Evolutionary conservation across 495 filamentous ascomycete genomes (phyloP).

Genomic region (Podospora pseudoanserina): DNA sequence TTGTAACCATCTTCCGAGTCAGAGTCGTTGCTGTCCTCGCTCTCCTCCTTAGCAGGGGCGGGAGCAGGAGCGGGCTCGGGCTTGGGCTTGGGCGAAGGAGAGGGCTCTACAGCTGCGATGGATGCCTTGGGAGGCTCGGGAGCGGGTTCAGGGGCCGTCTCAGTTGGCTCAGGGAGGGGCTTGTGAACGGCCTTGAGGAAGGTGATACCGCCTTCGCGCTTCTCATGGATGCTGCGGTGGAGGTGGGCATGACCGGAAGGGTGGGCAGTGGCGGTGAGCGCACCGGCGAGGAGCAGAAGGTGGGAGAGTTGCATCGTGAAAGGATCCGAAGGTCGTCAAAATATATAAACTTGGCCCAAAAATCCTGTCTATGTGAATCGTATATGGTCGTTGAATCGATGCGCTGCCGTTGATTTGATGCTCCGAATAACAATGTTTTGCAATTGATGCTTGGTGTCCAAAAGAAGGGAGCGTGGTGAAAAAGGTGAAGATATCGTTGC

Average conservation of each 20-base stretch:
- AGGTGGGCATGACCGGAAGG: constrained; percentile 35
- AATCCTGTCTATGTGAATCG: constrained; percentile 12
- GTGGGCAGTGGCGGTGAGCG: constrained; percentile 27
- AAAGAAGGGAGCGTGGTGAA: not conserved
- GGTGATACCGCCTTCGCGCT: constrained; percentile 15
- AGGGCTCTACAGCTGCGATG: not conserved
- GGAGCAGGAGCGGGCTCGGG: not conserved
- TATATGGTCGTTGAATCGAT: constrained; percentile 6
- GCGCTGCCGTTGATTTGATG: not conserved
- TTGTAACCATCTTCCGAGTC: constrained; percentile 9
- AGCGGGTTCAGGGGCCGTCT: constrained; percentile 6
- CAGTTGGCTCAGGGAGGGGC: constrained; percentile 14
- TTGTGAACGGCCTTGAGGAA: constrained; percentile 29
- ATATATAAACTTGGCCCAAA: not conserved
- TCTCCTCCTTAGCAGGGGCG: not conserved
- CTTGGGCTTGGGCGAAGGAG: constrained; percentile 2
- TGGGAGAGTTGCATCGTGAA: constrained; percentile 32
- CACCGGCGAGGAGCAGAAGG: constrained; percentile 31
- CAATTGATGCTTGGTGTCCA: constrained; percentile 20
- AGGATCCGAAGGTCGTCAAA: not conserved
- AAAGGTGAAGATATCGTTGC: constrained; percentile 18
- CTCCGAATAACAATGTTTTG: constrained; percentile 1
- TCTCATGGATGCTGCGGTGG: constrained; percentile 28
- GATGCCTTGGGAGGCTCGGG: constrained; percentile 1
- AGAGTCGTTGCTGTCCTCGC: not conserved